These are phyloP conservation scores for Dacryopinax primogenitus DNA, from an alignment of 768 basidiomycete genomes.

Conservation along the genomic window DNA sequence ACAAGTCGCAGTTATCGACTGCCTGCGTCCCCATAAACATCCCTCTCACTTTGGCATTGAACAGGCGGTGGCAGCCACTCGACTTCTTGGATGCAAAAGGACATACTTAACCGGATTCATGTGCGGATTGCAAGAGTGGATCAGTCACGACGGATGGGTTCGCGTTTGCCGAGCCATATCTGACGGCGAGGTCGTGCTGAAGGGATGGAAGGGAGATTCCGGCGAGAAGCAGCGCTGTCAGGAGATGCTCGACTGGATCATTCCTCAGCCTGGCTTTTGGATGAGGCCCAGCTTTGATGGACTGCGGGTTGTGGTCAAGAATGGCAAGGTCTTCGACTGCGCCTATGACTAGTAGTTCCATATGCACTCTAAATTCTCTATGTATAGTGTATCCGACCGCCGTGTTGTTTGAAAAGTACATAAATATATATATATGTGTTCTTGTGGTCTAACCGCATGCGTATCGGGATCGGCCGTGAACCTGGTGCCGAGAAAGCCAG, in stretches of 20 bases:
- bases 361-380: neutral
- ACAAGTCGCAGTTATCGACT: conserved; percentile 62
- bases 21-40: conserved; percentile 50
- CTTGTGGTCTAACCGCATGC: too few species aligned
- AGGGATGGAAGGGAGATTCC: conserved; percentile 22
- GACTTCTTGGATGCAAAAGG: conserved; percentile 43
- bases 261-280: conserved; percentile 40
- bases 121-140: conserved; percentile 35
- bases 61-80: conserved; percentile 44
- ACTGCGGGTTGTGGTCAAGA: conserved; percentile 38
- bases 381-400: too few species aligned
- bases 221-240: conserved; percentile 28
- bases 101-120: conserved; percentile 67
- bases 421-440: too few species aligned
- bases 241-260: conserved; percentile 37
- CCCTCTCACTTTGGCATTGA: conserved; percentile 67
- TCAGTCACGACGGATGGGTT: conserved; percentile 64
- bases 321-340: neutral
- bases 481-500: too few species aligned
- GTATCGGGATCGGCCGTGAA: too few species aligned
- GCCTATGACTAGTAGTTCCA: neutral
- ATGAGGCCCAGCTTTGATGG: conserved; percentile 67
- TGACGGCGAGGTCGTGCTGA: conserved; percentile 20
- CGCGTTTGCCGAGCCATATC: conserved; percentile 42
- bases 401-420: too few species aligned